phyloP scores from a whole-genome alignment of 192 early-diverging fungal species.

The Diversispora epigaea region DNA sequence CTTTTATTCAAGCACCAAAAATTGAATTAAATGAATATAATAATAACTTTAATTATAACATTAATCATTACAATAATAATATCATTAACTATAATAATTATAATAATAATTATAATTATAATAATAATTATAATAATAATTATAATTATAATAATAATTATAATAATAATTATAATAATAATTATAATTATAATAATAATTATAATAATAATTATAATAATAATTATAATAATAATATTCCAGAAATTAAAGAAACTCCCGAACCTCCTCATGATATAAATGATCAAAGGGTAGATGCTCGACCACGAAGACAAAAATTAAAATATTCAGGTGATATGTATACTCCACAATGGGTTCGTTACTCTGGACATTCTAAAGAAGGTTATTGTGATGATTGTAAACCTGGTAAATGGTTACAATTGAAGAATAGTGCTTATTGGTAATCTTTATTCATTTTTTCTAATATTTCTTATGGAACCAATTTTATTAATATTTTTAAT shows the following conservation, averaged over 20 bases:
- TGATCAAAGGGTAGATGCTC: background rate
- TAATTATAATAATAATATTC: no score
- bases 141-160: no score
- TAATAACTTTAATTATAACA: no score
- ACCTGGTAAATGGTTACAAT: slow-evolving; percentile 83
- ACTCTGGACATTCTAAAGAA: slow-evolving; percentile 72
- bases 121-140: no score
- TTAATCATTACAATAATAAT: no score
- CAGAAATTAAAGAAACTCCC: background rate
- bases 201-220: no score
- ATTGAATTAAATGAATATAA: no score
- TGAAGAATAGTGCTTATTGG: slow-evolving; percentile 89
- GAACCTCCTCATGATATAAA: slow-evolving; percentile 8
- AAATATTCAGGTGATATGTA: slow-evolving; percentile 73
- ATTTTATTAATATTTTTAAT: background rate
- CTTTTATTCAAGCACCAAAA: no score
- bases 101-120: no score
- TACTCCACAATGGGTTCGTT: slow-evolving; percentile 82
- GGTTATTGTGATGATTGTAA: slow-evolving; percentile 81
- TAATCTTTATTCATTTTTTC: slow-evolving; percentile 29
- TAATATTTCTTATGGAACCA: background rate
- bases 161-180: no score
- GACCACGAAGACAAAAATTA: slow-evolving; percentile 63
- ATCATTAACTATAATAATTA: no score
- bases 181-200: no score